Evolutionary conservation across 1,284 basidiomycete species (phyloP), one percentile per base, ranked within the genome.

Genomic region (Sparassis latifolia): DNA sequence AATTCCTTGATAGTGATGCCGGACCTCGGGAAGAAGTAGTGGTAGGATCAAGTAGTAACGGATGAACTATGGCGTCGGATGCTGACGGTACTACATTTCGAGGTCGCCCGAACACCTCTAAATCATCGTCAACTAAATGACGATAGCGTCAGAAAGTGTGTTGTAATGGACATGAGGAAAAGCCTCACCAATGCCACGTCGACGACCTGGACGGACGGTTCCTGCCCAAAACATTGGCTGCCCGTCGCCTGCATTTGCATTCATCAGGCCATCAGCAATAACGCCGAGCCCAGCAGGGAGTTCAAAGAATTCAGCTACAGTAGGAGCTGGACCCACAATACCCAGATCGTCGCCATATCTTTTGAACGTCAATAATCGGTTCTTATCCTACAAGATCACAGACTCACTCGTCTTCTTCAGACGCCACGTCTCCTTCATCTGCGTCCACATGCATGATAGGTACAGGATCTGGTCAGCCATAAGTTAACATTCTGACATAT

Each of bases 51-150:
- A 89, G 64, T 9, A 97, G 78, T 7, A 97, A 73, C 2, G 93
- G 93, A 64, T 97, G 94, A 0, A 85, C 85, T 10, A 83, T 82
- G 40, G 80, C 73, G 59, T 90, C 86, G 30, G 78, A 72, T 12
- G 75, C 74, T 10, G 77, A 70, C 4, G 73, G 62, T 38, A 73
- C 68, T 3, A 66, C 63, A 55, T 74, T 77, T 55, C 85, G 74
- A 39, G 76, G 62, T 48, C 84, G 74, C 33, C 84, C 84, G 58
- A 88, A 86, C 33, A 86, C 70, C 42, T 80, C 78, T 28, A 78
- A 55, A 52, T 77, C 77, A 41, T 84, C 81, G 40, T 79, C 76
- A 52, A 60, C 69, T 75, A 49, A 33, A 29, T 41, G 7, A 10
- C 10, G 42, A 29, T 10, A 48, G 47, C 28, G 33, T 33, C 20